A percentile compares a stretch with the other conserved stretches of the same genome.
Evolutionary conservation across 352 stramenopile genomes (phyloP).

Genomic region (Phytophthora sp.): DNA sequence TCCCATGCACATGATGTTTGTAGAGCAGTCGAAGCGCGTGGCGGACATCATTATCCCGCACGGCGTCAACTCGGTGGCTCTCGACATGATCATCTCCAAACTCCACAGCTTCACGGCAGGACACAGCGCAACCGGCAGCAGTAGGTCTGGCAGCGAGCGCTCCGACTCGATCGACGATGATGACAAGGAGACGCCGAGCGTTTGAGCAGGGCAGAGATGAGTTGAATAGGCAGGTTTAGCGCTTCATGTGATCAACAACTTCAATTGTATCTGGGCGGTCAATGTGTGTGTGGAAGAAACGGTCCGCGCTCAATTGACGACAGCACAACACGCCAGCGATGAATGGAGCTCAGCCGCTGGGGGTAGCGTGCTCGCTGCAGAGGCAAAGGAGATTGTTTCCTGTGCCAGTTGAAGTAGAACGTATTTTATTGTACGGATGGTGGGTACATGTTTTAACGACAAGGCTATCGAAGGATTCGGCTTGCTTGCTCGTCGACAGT

Average conservation of each 20-base stretch:
- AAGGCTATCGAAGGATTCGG: neutral
- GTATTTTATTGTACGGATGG: neutral
- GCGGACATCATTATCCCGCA: slow-evolving; percentile 96
- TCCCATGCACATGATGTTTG: slow-evolving; percentile 98
- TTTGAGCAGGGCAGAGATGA: slow-evolving; percentile 21
- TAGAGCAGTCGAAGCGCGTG: slow-evolving; percentile 96
- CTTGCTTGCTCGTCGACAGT: slow-evolving; percentile 25
- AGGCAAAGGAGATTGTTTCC: neutral
- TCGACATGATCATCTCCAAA: slow-evolving; percentile 94
- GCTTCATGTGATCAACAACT: slow-evolving; percentile 30
- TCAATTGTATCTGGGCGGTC: slow-evolving; percentile 26
- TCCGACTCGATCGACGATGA: slow-evolving; percentile 59
- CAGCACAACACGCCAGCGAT: slow-evolving; percentile 13
- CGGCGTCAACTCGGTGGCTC: slow-evolving; percentile 92
- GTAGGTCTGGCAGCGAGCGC: slow-evolving; percentile 48
- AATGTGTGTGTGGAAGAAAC: slow-evolving; percentile 23
- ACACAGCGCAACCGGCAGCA: slow-evolving; percentile 46
- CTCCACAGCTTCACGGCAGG: slow-evolving; percentile 79
- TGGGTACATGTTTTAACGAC: neutral
- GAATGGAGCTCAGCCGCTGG: slow-evolving; percentile 21
- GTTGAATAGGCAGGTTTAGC: slow-evolving; percentile 28
- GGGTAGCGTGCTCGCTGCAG: neutral
- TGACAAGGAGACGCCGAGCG: slow-evolving; percentile 19
- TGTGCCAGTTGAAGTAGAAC: slow-evolving; percentile 13
- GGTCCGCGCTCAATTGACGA: slow-evolving; percentile 13